Evolutionary conservation across 2,329 filamentous ascomycete species (phyloP), one percentile per base, ranked within the genome.

Genomic region (Hymenoscyphus fraxineus): DNA sequence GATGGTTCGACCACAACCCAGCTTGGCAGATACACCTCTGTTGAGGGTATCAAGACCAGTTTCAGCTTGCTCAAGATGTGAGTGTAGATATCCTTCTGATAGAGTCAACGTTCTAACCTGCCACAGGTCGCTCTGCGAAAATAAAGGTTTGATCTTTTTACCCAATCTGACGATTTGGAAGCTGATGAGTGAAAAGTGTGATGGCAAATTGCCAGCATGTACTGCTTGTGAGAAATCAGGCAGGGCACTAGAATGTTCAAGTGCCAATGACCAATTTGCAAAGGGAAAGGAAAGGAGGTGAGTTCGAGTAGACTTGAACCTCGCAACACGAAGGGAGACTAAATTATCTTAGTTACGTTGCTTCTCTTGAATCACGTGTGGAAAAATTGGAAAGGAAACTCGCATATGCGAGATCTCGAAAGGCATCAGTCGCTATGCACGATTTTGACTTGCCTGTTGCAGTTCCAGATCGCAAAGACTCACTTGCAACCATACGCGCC

Each of bases 261-360:
- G 93, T 63, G 93, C 93, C 7, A 97, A 96, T 73, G 94, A 98
- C 74, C 93, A 97, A 76, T 98, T 97, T 77, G 93, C 94, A 0
- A 85, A 93, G 67, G 95, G 95, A 66, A 98, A 98, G 77, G 95
- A 98, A 75, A 84, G 94, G 73, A 98, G 93, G 87, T 87, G 70
- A 64, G 78, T 71, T 39, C 6, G 15, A 54, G 12, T 2, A n/a
- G 9, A 19, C 19, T 4, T n/a, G 12, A 63, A 51, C 6, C 22
- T 9, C 27, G 19, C 27, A 39, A 32, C 10, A n/a, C 32, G 31
- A 10, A 59, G 58, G 44, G 72, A 73, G 58, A 75, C 31, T 51
- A 67, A 4, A 9, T 6, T 35, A 35, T 40, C 32, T 56, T 19
- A 90, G 88, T 78, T 99, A 98, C 82, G 93, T 98, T 56, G 92